Evolutionary conservation across 2,329 filamentous ascomycete genomes (phyloP).

Genomic region (Fusarium nematophilum): DNA sequence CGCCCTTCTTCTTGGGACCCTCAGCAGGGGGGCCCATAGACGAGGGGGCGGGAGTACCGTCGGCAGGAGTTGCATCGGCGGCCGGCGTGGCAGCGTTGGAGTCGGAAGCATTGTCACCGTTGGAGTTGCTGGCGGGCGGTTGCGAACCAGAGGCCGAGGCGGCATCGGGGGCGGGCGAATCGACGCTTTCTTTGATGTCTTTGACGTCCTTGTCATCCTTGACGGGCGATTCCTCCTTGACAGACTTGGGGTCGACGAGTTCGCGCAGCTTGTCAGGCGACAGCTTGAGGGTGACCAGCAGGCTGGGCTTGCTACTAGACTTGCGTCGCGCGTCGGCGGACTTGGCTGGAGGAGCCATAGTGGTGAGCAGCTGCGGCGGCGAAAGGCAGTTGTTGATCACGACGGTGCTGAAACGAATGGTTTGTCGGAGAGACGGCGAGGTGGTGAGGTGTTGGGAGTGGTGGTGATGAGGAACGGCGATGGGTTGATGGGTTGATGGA

Average conservation of each 20-base stretch:
- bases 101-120: conserved; percentile 68
- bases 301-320: conserved; percentile 49
- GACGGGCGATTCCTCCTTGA: conserved; percentile 58
- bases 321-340: conserved; percentile 52
- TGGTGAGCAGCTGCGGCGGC: conserved; percentile 20
- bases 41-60: conserved; percentile 65
- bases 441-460: background rate
- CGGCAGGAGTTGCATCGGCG: conserved; percentile 59
- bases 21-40: conserved; percentile 71
- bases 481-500: conserved; percentile 15
- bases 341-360: conserved; percentile 51
- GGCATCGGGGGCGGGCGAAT: conserved; percentile 58
- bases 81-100: conserved; percentile 70
- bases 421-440: conserved; percentile 12
- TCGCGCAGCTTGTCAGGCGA: conserved; percentile 62
- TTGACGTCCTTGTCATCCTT: conserved; percentile 48
- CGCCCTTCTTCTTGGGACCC: conserved; percentile 79
- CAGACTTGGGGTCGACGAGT: conserved; percentile 57
- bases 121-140: conserved; percentile 53
- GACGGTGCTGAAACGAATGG: conserved; percentile 15
- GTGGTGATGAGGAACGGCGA: background rate
- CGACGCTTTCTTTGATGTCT: conserved; percentile 54
- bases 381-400: conserved; percentile 22
- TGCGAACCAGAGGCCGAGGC: conserved; percentile 49
- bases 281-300: conserved; percentile 66